Conservation (phyloP, 371 early-diverging fungal species). For the Mortierella sp. region DNA sequence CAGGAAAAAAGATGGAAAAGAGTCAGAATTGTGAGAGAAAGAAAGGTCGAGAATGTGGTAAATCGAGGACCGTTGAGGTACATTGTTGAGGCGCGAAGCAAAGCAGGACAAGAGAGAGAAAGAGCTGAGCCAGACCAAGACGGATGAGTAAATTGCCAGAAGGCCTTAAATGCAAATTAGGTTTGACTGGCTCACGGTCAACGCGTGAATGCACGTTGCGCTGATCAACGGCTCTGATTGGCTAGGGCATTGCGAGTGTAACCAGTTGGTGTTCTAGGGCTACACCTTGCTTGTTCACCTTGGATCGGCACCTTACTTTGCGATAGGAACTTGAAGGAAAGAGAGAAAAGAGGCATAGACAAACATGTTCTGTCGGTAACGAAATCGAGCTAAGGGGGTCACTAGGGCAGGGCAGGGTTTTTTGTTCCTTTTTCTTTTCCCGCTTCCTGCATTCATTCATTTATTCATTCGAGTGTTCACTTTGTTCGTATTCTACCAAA, state of each 20-base stretch:
- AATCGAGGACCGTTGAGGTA: slow-evolving; percentile 4
- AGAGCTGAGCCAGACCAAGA: neutral
- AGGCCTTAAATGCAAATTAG: neutral
- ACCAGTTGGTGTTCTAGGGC: neutral
- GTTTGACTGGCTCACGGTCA: neutral
- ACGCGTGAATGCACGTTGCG: slow-evolving; percentile 41
- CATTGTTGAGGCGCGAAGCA: neutral
- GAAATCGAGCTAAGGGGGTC: neutral
- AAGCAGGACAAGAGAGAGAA: neutral
- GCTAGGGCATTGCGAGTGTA: slow-evolving; percentile 6
- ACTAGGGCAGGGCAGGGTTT: neutral
- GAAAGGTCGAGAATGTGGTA: neutral
- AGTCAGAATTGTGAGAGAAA: neutral
- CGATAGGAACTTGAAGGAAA: neutral
- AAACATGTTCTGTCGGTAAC: neutral
- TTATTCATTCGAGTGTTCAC: neutral
- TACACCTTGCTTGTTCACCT: neutral
- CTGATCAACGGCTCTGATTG: slow-evolving; percentile 20
- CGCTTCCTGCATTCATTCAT: neutral
- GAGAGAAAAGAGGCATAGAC: neutral
- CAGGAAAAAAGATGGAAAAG: neutral
- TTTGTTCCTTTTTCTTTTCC: neutral
- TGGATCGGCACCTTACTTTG: neutral
- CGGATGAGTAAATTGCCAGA: neutral
- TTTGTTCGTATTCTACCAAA: neutral